phyloP scores from a whole-genome alignment of 2,329 filamentous ascomycete species.

The Exophiala calicioides region DNA sequence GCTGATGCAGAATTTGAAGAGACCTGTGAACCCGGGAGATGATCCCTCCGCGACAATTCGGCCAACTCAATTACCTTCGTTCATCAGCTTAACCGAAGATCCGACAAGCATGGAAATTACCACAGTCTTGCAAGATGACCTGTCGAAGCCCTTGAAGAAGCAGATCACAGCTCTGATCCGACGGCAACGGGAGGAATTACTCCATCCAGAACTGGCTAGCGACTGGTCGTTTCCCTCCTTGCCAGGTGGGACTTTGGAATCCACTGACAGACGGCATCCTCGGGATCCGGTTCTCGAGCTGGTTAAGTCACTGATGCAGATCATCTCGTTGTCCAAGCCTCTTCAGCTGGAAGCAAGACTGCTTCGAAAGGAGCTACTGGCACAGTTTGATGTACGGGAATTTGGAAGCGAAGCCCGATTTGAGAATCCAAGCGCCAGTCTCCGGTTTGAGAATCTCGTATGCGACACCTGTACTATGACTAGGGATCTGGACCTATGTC shows the following conservation, averaged over 20 bases:
- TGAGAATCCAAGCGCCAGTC: slow-evolving; percentile 74
- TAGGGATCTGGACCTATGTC: slow-evolving; percentile 86
- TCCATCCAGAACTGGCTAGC: slow-evolving; percentile 81
- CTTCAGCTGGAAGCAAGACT: slow-evolving; percentile 73
- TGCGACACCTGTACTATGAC: slow-evolving; percentile 90
- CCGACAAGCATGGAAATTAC: slow-evolving; percentile 60
- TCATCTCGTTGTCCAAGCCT: slow-evolving; percentile 76
- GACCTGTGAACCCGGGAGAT: slow-evolving; percentile 61
- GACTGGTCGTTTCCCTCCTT: slow-evolving; percentile 84
- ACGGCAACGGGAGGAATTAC: slow-evolving; percentile 81
- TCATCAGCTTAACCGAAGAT: slow-evolving; percentile 57
- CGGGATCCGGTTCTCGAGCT: slow-evolving; percentile 82
- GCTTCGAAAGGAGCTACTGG: slow-evolving; percentile 83
- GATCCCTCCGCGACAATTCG: slow-evolving; percentile 58
- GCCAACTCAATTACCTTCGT: slow-evolving; percentile 59
- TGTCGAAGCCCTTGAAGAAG: slow-evolving; percentile 87
- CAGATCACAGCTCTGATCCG: slow-evolving; percentile 79
- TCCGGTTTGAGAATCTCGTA: slow-evolving; percentile 73
- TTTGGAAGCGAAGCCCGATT: slow-evolving; percentile 89
- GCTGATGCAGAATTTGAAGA: slow-evolving; percentile 86
- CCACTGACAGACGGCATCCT: slow-evolving; percentile 34
- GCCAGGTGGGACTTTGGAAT: slow-evolving; percentile 44
- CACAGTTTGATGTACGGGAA: slow-evolving; percentile 90
- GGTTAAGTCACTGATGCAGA: slow-evolving; percentile 89
- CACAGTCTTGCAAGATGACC: slow-evolving; percentile 74